Percentiles rank a stretch among this genome's conserved stretches.
Evolutionary conservation across 1,139 yeast species (phyloP).

Genomic region (Scheffersomyces lignicola): DNA sequence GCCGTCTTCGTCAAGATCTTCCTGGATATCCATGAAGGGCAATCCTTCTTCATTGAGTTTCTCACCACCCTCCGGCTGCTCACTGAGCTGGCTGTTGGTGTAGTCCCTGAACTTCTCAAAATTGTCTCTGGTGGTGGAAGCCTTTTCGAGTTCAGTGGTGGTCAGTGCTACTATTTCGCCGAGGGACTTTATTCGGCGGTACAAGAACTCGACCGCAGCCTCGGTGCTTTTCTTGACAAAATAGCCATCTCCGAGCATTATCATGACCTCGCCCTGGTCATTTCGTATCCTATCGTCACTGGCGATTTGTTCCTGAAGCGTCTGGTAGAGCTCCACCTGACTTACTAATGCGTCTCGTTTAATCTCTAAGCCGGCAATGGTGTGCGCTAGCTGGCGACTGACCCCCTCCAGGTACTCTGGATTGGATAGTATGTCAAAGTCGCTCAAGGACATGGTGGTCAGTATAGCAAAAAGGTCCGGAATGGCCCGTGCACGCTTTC

Average conservation of each 20-base stretch:
- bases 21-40: slow-evolving; percentile 78
- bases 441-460: not conserved
- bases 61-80: slow-evolving; percentile 15
- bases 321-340: slow-evolving; percentile 14
- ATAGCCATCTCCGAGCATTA: slow-evolving; percentile 61
- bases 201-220: slow-evolving; percentile 49
- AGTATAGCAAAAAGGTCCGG: no score
- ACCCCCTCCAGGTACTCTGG: slow-evolving; percentile 7
- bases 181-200: slow-evolving; percentile 37
- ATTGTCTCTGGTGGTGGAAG: slow-evolving; percentile 36
- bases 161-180: slow-evolving; percentile 38
- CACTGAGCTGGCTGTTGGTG: slow-evolving; percentile 5
- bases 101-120: slow-evolving; percentile 27
- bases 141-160: slow-evolving; percentile 43
- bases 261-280: slow-evolving; percentile 17
- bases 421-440: not conserved
- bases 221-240: slow-evolving; percentile 47
- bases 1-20: slow-evolving; percentile 81
- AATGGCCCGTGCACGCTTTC: no score
- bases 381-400: slow-evolving; percentile 14
- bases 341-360: slow-evolving; percentile 14
- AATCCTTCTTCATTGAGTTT: slow-evolving; percentile 44
- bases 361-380: slow-evolving; percentile 14
- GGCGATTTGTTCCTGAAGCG: slow-evolving; percentile 7
- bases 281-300: slow-evolving; percentile 3